Evolutionary conservation across 2,329 filamentous ascomycete species (phyloP), one percentile per base, ranked within the genome.

Genomic region (Daldinia eschscholtzii): DNA sequence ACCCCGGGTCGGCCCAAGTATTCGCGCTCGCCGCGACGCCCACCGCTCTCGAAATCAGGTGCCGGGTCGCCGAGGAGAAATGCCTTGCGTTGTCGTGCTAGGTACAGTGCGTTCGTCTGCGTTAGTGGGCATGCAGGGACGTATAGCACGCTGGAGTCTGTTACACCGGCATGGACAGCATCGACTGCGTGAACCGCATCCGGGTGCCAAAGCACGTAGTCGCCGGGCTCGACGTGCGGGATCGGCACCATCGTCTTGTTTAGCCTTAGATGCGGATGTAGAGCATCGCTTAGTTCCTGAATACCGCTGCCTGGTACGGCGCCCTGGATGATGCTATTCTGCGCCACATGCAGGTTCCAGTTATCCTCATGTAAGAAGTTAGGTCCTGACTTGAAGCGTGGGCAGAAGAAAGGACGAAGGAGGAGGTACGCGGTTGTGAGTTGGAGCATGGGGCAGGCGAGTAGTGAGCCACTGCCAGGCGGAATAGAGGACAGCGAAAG

Each of bases 71-170:
- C 93, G 0, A 83, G 78, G 3, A 91, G 80, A 71, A 95, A 95
- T 0, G 88, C 86, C 30, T 88, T 85, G 18, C 92, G 86, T 81
- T 97, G 93, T 23, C 87, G 85, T 1, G 82, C 85, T 1, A 94
- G 83, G 76, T 94, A 96, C 35, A 87, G 81, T 0, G 91, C 89
- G 76, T 96, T 97, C 48, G 85, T 84, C 61, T 90, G 87, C 0
- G 93, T 97, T 35, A 93, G 85, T 0, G 94, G 94, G 63, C 92
- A 95, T 0, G 92, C 90, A 0, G 94, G 94, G 61, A 97, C 96
- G 76, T 98, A 97, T 68, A 97, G 76, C 0, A 97, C 93, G 74
- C 89, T 93, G 0, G 91, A 92, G 79, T 97, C 93, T 0, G 82
- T 78, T 1, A 79, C 83, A 1, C 93, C 93, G 1, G 79, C 79